Base-by-base conservation (phyloP, 1,284 basidiomycete species). In the Trichosporon sp. region DNA sequence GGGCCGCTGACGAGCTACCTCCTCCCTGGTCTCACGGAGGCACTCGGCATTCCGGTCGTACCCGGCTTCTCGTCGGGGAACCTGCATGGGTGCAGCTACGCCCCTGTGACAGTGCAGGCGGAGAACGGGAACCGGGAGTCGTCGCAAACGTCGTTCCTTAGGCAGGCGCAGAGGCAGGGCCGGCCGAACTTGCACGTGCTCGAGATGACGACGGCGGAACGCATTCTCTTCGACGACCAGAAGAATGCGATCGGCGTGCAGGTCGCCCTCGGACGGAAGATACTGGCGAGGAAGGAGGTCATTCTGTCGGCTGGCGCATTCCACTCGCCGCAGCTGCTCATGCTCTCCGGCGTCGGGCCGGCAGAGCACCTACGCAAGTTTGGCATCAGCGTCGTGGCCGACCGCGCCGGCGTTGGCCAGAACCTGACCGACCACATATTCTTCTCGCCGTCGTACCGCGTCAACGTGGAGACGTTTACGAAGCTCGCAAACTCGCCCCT, bases 401-500 rank as follows among this genome's bases (percentile, higher is more conserved):
- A 66, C 40, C 59, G 59, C 6, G 46, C 49, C 0, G 69, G 69
- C 56, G 69, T 70, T 1, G 69, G 69, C 2, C 68, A 70, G 63
- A 70, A 70, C 54, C 37, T 70, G 34, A 61, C 67, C n/a, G 69
- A 70, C 57, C 69, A 70, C 44, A 63, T 70, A 19, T 44, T 67
- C 27, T 46, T 56, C 59, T 27, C 40, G 1, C 61, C 61, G 7
- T 25, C 56, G 32, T 58, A 58, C 56, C 61, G 61, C 40, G 61
- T 62, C 31, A 27, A 27, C 10, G 44, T 62, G 19, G 13, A 46
- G 14, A 62, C 61, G 3, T 46, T 29, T 16, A 58, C 61, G 1
- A 21, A 19, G 32, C 23, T 57, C 29, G 56, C 61, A 21, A 61
- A 40, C 37, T 36, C 34, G 32, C 4, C 32, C 1, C 25, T 32